These are phyloP conservation scores for Jasminum sambac DNA, from an alignment of 257 asterid species.

Conservation along the genomic window DNA sequence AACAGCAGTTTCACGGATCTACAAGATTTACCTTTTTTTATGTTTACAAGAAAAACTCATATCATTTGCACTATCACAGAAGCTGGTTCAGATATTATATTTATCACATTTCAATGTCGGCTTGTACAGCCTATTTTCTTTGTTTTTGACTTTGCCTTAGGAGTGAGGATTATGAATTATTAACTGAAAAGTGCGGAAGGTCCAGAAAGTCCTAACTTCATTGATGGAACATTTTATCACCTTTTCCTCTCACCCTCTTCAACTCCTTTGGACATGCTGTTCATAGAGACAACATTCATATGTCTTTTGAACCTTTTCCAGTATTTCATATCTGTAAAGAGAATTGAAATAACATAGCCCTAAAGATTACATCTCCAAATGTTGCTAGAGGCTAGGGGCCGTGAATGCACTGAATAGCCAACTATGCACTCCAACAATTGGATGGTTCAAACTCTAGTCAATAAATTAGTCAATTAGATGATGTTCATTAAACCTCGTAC, in stretches of 20 bases:
- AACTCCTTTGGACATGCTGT: neutral
- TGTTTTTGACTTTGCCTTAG: neutral
- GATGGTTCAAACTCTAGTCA: neutral
- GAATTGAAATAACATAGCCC: neutral
- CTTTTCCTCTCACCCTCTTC: neutral
- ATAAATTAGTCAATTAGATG: neutral
- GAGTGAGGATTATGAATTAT: neutral
- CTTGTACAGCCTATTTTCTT: neutral
- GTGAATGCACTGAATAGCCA: neutral
- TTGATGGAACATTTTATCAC: constrained; percentile 8
- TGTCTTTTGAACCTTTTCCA: neutral
- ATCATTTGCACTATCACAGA: neutral
- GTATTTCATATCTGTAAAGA: neutral
- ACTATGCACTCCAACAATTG: neutral
- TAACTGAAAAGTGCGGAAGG: neutral
- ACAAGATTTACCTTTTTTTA: neutral
- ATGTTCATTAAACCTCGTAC: neutral
- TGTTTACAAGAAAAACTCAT: neutral
- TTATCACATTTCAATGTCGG: neutral
- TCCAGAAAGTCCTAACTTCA: neutral
- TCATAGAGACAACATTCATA: neutral
- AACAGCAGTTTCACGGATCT: neutral
- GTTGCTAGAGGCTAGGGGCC: neutral
- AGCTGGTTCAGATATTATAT: neutral
- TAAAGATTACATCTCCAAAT: neutral